A percentile compares a stretch with the other conserved stretches of the same genome.
phyloP scores from a whole-genome alignment of 1,284 basidiomycete species.

The Coniophora puteana region DNA sequence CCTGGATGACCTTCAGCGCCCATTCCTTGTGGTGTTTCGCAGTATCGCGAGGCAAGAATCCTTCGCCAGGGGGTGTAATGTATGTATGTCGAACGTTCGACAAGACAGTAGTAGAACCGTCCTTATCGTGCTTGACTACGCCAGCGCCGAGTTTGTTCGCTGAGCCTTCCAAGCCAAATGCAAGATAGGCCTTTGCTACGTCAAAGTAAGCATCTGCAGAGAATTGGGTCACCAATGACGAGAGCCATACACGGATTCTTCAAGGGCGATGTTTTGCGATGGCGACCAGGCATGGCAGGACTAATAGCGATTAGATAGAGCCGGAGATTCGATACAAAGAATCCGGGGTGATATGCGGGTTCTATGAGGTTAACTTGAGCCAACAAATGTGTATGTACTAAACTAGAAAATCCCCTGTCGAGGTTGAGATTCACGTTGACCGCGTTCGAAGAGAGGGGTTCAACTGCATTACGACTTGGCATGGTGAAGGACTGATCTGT shows the following conservation, averaged over 20 bases:
- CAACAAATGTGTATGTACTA: too few species aligned
- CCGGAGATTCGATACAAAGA: too few species aligned
- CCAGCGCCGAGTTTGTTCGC: slow-evolving; percentile 99
- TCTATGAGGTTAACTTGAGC: too few species aligned
- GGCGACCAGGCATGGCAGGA: slow-evolving; percentile 6
- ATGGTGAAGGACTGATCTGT: too few species aligned
- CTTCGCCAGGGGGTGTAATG: slow-evolving; percentile 96
- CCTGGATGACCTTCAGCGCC: slow-evolving; percentile 80
- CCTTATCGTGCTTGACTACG: slow-evolving; percentile 79
- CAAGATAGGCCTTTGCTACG: slow-evolving; percentile 62
- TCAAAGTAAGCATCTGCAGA: slow-evolving; percentile 10
- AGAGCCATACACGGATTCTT: slow-evolving; percentile 30
- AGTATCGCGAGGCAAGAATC: slow-evolving; percentile 94
- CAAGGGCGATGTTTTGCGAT: slow-evolving; percentile 25
- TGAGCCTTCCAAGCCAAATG: slow-evolving; percentile 90
- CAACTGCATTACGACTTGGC: too few species aligned
- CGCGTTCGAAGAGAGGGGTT: too few species aligned
- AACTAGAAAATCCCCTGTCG: too few species aligned
- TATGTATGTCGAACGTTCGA: slow-evolving; percentile 95
- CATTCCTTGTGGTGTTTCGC: slow-evolving; percentile 95
- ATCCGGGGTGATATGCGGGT: too few species aligned
- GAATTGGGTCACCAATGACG: slow-evolving; percentile 7
- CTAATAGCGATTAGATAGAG: background rate
- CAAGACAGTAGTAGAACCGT: slow-evolving; percentile 67
- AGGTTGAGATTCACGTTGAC: too few species aligned